A percentile compares a stretch with the other conserved stretches of the same genome.
phyloP scores from a whole-genome alignment of 805 yeast genomes.

The Wickerhamomyces silvicola region DNA sequence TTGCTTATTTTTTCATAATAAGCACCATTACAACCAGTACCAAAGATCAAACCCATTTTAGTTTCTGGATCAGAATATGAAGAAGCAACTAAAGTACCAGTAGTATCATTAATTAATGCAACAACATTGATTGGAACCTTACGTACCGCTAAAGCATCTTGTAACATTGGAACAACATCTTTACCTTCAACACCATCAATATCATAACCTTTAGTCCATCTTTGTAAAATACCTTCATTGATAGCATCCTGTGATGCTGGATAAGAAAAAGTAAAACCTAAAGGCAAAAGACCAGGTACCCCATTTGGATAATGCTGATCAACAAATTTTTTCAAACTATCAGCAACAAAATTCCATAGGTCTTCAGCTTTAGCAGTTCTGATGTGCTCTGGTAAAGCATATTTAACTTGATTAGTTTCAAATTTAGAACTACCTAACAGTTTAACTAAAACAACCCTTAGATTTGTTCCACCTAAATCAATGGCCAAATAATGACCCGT shows the following conservation, averaged over 20 bases:
- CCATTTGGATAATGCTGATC: conserved; percentile 66
- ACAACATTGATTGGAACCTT: conserved; percentile 78
- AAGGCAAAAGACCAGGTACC: conserved; percentile 51
- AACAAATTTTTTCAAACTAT: conserved; percentile 65
- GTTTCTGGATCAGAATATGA: conserved; percentile 85
- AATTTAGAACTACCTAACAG: conserved; percentile 80
- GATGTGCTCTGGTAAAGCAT: conserved; percentile 66
- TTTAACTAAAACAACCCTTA: conserved; percentile 84
- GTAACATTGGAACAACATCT: conserved; percentile 90
- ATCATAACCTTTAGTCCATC: conserved; percentile 98
- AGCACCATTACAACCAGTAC: conserved; percentile 97
- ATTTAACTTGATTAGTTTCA: conserved; percentile 83
- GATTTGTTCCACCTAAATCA: conserved; percentile 95
- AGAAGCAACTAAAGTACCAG: conserved; percentile 95
- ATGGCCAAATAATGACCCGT: conserved; percentile 86
- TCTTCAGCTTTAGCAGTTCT: conserved; percentile 75
- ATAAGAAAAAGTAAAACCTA: conserved; percentile 94
- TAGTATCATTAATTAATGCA: conserved; percentile 93
- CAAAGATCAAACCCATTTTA: conserved; percentile 92
- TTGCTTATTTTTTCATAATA: conserved; percentile 71
- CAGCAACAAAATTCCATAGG: conserved; percentile 83
- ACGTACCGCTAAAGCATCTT: conserved; percentile 56
- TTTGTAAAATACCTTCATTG: conserved; percentile 80
- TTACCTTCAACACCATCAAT: conserved; percentile 89
- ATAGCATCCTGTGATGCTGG: conserved; percentile 82